Percentiles rank a stretch among this genome's conserved stretches.
phyloP scores from a whole-genome alignment of 2,329 filamentous ascomycete genomes.

The Chrysosphaeria jannelii region DNA sequence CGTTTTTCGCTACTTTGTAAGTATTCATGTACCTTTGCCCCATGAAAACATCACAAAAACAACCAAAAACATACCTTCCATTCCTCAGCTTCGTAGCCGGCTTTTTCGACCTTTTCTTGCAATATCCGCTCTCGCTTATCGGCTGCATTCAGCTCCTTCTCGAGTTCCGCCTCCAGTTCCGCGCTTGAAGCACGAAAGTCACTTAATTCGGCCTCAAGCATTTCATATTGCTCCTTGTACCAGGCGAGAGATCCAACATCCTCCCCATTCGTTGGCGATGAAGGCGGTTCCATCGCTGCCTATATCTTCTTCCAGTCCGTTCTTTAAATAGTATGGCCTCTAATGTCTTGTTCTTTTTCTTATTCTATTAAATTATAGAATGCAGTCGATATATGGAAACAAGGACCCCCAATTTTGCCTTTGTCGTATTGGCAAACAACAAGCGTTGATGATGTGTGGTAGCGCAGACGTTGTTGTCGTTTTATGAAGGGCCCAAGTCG shows the following conservation, averaged over 20 bases:
- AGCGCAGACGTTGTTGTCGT: too few relatives aligned
- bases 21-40: conserved; percentile 4
- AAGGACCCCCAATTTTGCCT: too few relatives aligned
- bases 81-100: conserved; percentile 79
- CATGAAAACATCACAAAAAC: too few relatives aligned
- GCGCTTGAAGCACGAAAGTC: conserved; percentile 88
- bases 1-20: conserved; percentile 45
- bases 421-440: too few relatives aligned
- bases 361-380: too few relatives aligned
- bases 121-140: conserved; percentile 74
- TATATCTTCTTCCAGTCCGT: too few relatives aligned
- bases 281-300: conserved; percentile 30
- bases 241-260: conserved; percentile 57
- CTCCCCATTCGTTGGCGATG: conserved; percentile 25
- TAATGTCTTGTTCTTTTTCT: conserved; percentile 1
- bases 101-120: conserved; percentile 58
- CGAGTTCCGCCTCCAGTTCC: conserved; percentile 77
- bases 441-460: too few relatives aligned
- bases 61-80: too few relatives aligned
- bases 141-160: conserved; percentile 83
- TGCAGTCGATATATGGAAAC: too few relatives aligned
- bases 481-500: too few relatives aligned
- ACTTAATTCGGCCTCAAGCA: conserved; percentile 64
- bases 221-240: conserved; percentile 91
- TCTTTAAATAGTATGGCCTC: too few relatives aligned